A percentile compares a stretch with the other conserved stretches of the same genome.
Conservation (phyloP, 345 rosid species). For the Salix suchowensis region DNA sequence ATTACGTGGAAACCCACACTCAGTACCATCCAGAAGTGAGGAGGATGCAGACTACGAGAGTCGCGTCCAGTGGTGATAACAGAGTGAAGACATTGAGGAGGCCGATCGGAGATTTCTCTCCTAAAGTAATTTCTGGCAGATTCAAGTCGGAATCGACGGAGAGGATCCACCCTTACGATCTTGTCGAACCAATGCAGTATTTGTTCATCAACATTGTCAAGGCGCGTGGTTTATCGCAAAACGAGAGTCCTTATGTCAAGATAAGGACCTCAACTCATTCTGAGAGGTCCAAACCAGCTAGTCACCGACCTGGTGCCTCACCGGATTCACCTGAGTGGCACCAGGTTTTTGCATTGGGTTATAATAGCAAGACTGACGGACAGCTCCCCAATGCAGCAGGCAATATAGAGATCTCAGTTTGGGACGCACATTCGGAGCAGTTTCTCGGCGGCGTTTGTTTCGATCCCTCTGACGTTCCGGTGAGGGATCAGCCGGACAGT, state of each 20-base stretch:
- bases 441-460: slow-evolving; percentile 88
- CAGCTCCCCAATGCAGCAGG: slow-evolving; percentile 36
- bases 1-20: slow-evolving; percentile 8
- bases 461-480: slow-evolving; percentile 79
- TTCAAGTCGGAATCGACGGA: slow-evolving; percentile 35
- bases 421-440: slow-evolving; percentile 69
- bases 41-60: slow-evolving; percentile 55
- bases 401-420: slow-evolving; percentile 74
- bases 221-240: slow-evolving; percentile 65
- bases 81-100: slow-evolving; percentile 48
- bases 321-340: slow-evolving; percentile 75
- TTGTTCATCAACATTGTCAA: slow-evolving; percentile 68
- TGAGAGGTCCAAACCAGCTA: slow-evolving; percentile 48
- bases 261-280: slow-evolving; percentile 50
- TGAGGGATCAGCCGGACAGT: slow-evolving; percentile 86
- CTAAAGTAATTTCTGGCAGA: slow-evolving; percentile 53
- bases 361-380: slow-evolving; percentile 25
- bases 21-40: slow-evolving; percentile 52
- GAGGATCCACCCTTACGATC: slow-evolving; percentile 54
- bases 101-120: slow-evolving; percentile 63
- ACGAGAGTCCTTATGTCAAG: slow-evolving; percentile 60
- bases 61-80: slow-evolving; percentile 35
- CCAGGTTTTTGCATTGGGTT: slow-evolving; percentile 68
- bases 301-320: slow-evolving; percentile 54
- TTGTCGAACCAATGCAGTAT: slow-evolving; percentile 91